Evolutionary conservation across 192 early-diverging fungal genomes (phyloP).

Genomic region (Podila clonocystis): DNA sequence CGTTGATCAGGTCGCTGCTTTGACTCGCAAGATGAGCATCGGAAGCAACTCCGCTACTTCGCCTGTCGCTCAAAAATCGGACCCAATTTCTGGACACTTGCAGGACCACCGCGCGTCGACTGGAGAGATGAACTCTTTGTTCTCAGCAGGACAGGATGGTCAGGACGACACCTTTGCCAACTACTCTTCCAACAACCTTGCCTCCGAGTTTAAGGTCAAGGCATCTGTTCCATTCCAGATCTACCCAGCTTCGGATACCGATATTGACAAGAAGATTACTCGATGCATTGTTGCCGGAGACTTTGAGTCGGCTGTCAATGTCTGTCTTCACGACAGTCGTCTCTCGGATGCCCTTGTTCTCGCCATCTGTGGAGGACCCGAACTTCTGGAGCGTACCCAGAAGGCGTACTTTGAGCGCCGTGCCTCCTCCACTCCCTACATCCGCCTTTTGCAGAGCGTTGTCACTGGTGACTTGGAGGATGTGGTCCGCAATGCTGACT

Average conservation of each 20-base stretch:
- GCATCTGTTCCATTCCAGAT: conserved; percentile 55
- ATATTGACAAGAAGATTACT: conserved; percentile 85
- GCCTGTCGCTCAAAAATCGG: conserved; percentile 8
- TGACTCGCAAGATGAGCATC: conserved; percentile 49
- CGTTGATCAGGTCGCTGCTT: conserved; percentile 68
- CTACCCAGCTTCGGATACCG: conserved; percentile 68
- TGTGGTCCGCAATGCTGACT: conserved; percentile 77
- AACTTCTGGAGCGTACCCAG: conserved; percentile 78
- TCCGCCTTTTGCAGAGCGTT: conserved; percentile 87
- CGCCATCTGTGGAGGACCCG: conserved; percentile 86
- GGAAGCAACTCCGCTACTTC: conserved; percentile 11
- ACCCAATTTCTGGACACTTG: background rate
- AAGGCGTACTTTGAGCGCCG: conserved; percentile 85
- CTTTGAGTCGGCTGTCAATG: conserved; percentile 89
- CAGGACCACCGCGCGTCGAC: conserved; percentile 17
- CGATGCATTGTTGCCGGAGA: conserved; percentile 89
- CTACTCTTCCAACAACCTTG: conserved; percentile 5
- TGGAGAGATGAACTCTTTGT: conserved; percentile 28
- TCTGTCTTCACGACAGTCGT: conserved; percentile 84
- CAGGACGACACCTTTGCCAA: conserved; percentile 31
- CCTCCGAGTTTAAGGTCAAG: conserved; percentile 33
- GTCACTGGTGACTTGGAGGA: conserved; percentile 83
- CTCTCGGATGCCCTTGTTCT: conserved; percentile 91
- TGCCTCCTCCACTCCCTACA: conserved; percentile 74
- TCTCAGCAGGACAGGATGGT: conserved; percentile 14